Conservation (phyloP, 2,329 filamentous ascomycete species). For the Pseudogymnoascus sp. region DNA sequence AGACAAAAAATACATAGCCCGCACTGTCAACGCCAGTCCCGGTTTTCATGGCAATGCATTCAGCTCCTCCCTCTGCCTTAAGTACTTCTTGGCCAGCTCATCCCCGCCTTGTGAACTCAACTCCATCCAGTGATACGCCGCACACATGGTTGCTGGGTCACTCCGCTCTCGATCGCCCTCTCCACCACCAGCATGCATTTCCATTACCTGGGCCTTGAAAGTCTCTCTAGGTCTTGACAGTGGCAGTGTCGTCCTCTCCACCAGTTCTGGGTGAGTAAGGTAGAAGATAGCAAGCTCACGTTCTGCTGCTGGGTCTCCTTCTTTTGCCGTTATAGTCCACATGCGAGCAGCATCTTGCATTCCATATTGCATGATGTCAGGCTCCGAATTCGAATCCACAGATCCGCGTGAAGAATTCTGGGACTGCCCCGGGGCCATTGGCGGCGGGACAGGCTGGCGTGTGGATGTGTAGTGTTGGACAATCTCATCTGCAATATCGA, state of each 20-base stretch:
- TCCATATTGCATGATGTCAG: slow-evolving; percentile 50
- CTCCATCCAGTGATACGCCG: slow-evolving; percentile 97
- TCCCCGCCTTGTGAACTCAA: slow-evolving; percentile 79
- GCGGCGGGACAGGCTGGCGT: slow-evolving; percentile 34
- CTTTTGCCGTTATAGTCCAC: slow-evolving; percentile 88
- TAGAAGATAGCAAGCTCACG: slow-evolving; percentile 91
- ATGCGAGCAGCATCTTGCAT: slow-evolving; percentile 78
- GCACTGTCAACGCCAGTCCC: slow-evolving; percentile 3
- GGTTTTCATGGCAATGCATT: slow-evolving; percentile 23
- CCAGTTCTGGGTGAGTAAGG: slow-evolving; percentile 79
- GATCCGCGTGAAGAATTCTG: background rate
- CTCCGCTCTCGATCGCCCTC: slow-evolving; percentile 55
- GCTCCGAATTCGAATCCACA: slow-evolving; percentile 13
- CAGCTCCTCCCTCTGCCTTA: slow-evolving; percentile 50
- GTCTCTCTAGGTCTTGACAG: slow-evolving; percentile 78
- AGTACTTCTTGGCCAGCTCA: slow-evolving; percentile 69
- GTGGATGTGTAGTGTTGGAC: slow-evolving; percentile 59
- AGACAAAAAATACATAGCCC: background rate
- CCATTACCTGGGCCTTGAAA: slow-evolving; percentile 82
- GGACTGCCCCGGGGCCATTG: background rate
- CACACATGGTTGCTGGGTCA: slow-evolving; percentile 83
- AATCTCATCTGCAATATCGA: slow-evolving; percentile 61
- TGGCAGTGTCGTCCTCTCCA: slow-evolving; percentile 72
- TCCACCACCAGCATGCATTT: slow-evolving; percentile 45
- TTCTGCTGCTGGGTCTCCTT: slow-evolving; percentile 81